A percentile compares a stretch with the other conserved stretches of the same genome.
Evolutionary conservation across 768 basidiomycete species (phyloP).

Genomic region (Suillus americanus): DNA sequence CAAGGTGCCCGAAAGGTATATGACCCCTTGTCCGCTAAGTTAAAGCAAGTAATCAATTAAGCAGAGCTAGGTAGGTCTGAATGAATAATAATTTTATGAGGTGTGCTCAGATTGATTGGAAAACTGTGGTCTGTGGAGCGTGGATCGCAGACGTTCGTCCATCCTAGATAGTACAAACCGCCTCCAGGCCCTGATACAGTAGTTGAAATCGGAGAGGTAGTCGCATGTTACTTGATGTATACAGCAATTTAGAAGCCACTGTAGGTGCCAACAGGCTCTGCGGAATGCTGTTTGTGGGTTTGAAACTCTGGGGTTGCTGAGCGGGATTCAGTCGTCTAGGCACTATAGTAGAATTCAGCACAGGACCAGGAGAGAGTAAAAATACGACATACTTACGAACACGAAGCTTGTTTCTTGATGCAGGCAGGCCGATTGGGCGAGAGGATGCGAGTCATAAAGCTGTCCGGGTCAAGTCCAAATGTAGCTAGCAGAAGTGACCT

Average conservation of each 20-base stretch:
- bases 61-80: slow-evolving; percentile 61
- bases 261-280: slow-evolving; percentile 14
- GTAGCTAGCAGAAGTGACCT: too few species aligned
- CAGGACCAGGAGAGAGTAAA: not conserved
- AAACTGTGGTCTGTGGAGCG: slow-evolving; percentile 15
- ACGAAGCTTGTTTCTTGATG: not conserved
- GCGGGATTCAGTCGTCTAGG: slow-evolving; percentile 5
- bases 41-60: slow-evolving; percentile 64
- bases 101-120: slow-evolving; percentile 24
- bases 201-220: slow-evolving; percentile 25
- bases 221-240: slow-evolving; percentile 12
- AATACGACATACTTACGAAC: not conserved
- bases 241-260: not conserved
- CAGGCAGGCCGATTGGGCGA: not conserved
- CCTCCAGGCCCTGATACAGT: slow-evolving; percentile 31
- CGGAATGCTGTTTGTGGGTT: slow-evolving; percentile 10
- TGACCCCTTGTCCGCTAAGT: slow-evolving; percentile 70
- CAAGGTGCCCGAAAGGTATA: slow-evolving; percentile 73
- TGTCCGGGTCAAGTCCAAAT: not conserved
- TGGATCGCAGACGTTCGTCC: slow-evolving; percentile 9
- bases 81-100: slow-evolving; percentile 48
- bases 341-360: not conserved
- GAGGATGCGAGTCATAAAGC: not conserved
- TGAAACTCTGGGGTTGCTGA: slow-evolving; percentile 14
- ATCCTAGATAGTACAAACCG: slow-evolving; percentile 19